Evolutionary conservation across 1,139 yeast genomes (phyloP).

Genomic region (Yamadazyma membranifaciens): DNA sequence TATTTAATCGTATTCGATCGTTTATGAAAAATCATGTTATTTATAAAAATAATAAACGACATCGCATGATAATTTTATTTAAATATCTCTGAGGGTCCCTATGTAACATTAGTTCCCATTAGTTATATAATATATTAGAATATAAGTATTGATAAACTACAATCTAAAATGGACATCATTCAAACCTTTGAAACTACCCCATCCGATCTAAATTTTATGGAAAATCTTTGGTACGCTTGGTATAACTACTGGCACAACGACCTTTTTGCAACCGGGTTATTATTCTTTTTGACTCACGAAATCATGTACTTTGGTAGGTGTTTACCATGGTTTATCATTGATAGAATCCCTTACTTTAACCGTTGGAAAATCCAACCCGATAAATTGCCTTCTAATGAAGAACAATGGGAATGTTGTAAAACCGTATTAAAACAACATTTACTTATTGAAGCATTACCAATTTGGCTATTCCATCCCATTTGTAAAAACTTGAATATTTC

Average conservation of each 20-base stretch:
- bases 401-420: conserved; percentile 90
- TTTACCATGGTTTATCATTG: conserved; percentile 81
- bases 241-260: conserved; percentile 74
- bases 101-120: too few relatives aligned
- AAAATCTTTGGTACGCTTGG: conserved; percentile 76
- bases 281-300: conserved; percentile 75
- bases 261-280: conserved; percentile 76
- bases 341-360: conserved; percentile 70
- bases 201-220: conserved; percentile 24
- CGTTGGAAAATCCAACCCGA: conserved; percentile 80
- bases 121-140: too few relatives aligned
- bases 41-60: conserved; percentile 1
- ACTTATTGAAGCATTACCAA: conserved; percentile 90
- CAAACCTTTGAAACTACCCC: not conserved
- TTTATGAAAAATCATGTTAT: conserved; percentile 1
- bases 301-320: conserved; percentile 80
- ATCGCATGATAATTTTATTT: conserved; percentile 2
- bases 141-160: too few relatives aligned
- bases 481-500: conserved; percentile 75
- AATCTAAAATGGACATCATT: too few relatives aligned
- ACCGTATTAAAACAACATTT: conserved; percentile 82
- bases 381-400: conserved; percentile 71
- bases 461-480: conserved; percentile 93
- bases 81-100: not conserved
- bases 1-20: conserved; percentile 2